Evolutionary conservation across 148 eudicot genomes (phyloP).

Genomic region (Beta vulgaris): DNA sequence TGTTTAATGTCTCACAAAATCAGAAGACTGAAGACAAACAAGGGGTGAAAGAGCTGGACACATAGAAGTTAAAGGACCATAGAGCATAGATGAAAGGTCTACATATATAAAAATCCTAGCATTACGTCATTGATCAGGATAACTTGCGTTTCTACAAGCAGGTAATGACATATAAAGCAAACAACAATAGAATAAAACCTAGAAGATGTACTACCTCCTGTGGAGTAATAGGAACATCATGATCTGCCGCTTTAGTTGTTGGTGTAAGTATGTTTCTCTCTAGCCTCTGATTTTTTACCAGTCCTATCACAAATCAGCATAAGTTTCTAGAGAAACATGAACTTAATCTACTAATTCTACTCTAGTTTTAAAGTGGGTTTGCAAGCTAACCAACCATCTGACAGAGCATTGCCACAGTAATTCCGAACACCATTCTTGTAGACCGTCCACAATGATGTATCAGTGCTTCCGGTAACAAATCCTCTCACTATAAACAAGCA

Average conservation of each 20-base stretch:
- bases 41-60: neutral
- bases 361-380: neutral
- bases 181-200: neutral
- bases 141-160: neutral
- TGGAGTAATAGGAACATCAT: constrained; percentile 94
- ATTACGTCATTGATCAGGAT: neutral
- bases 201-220: constrained; percentile 48
- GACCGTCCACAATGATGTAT: constrained; percentile 97
- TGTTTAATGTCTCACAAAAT: neutral
- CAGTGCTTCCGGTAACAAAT: constrained; percentile 95
- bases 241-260: constrained; percentile 94
- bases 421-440: constrained; percentile 82
- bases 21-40: neutral
- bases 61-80: neutral
- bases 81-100: neutral
- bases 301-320: constrained; percentile 38
- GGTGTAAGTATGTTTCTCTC: constrained; percentile 85
- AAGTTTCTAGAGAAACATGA: constrained; percentile 1
- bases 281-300: constrained; percentile 84
- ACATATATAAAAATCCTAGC: neutral
- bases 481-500: constrained; percentile 67
- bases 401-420: constrained; percentile 88
- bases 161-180: neutral
- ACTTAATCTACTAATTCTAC: neutral
- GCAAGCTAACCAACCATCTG: constrained; percentile 77